Evolutionary conservation across 192 early-diverging fungal species (phyloP), one percentile per base, ranked within the genome.

Genomic region (Rhizophagus prolifer): DNA sequence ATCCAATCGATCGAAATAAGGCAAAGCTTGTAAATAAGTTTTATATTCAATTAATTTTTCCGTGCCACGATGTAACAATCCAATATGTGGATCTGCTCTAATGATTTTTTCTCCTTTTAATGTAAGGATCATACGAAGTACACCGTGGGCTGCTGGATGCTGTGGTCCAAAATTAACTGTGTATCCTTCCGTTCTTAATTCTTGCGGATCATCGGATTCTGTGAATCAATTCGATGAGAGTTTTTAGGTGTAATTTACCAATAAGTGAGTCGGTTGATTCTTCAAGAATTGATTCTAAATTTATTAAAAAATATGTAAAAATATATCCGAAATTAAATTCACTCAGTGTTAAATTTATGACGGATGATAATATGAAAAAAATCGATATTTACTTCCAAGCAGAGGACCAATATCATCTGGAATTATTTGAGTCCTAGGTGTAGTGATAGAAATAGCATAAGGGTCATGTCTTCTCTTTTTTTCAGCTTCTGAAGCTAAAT

Each of bases 21-120:
- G 97, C 46, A 99, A 87, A 64, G 96, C 95, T 84, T 99, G 97
- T 47, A 96, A 86, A 81, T 99, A 99, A 8, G 94, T 98, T 88
- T 97, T 97, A 90, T 97, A 97, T 88, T 99, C 97, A 81, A 99
- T 99, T 80, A 99, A 84, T 87, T 99, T 99, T 82, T 99, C 97
- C 7, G 97, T 99, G 38, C 97, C 97, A 74, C 97, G 92, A 84
- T 99, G 97, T 77, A 99, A 86, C 30, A 99, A 87, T 76, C 97
- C 97, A 80, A 99, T 91, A 82, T 99, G 97, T 36, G 97, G 97
- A 85, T 99, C 97, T 16, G 95, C 94, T 63, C 95, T 89, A 14
- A 96, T 81, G 68, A 99, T 92, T 75, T 93, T 88, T 82, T 98
- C 96, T 46, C 96, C 97, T 72, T 92, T 88, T 69, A 99, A 86